phyloP scores from a whole-genome alignment of 73 alveolate species.

The Tetrahymena thermophila region DNA sequence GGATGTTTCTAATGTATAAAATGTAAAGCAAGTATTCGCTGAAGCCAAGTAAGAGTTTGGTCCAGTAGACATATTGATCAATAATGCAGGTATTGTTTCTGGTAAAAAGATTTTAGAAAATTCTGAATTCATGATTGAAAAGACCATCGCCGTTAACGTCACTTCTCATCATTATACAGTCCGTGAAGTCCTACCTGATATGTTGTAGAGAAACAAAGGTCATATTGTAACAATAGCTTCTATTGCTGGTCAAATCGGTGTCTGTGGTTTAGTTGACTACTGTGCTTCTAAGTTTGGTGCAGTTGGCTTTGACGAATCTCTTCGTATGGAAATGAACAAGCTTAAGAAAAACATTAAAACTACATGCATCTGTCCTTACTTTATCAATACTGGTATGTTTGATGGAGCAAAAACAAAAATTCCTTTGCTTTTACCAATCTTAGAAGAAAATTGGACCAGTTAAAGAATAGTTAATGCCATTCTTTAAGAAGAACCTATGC shows the following conservation, averaged over 20 bases:
- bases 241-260: conserved; percentile 66
- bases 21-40: conserved; percentile 43
- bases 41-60: conserved; percentile 44
- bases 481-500: conserved; percentile 58
- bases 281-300: conserved; percentile 82
- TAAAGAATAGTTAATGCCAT: conserved; percentile 62
- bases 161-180: conserved; percentile 66
- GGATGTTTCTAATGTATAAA: conserved; percentile 57
- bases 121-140: conserved; percentile 37
- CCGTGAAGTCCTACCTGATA: conserved; percentile 66
- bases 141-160: conserved; percentile 60
- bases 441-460: conserved; percentile 56
- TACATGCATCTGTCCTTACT: conserved; percentile 77
- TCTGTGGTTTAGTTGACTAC: conserved; percentile 64
- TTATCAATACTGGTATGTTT: conserved; percentile 83
- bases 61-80: conserved; percentile 59
- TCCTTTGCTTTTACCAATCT: conserved; percentile 48
- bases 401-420: conserved; percentile 65
- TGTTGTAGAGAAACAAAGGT: conserved; percentile 61
- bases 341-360: conserved; percentile 54
- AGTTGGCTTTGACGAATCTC: conserved; percentile 73
- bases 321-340: conserved; percentile 63
- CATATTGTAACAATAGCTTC: conserved; percentile 78
- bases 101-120: conserved; percentile 64
- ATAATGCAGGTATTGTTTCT: conserved; percentile 82